phyloP scores from a whole-genome alignment of 1,139 yeast species.

The Magnusiomyces suaveolens region DNA sequence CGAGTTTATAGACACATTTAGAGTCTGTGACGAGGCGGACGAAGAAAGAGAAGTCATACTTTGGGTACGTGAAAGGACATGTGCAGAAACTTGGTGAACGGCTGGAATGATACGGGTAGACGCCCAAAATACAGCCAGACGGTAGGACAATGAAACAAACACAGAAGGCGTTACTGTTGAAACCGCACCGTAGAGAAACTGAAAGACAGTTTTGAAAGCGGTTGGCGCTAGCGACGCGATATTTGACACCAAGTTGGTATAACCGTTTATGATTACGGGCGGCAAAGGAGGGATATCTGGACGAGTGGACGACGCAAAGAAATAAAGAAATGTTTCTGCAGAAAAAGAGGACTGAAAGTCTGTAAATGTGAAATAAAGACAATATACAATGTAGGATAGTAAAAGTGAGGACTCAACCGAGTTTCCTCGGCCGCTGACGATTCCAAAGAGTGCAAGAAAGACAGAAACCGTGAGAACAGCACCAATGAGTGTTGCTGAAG shows the following conservation, averaged over 20 bases:
- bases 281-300: slow-evolving; percentile 29
- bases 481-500: slow-evolving; percentile 77
- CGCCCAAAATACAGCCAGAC: slow-evolving; percentile 81
- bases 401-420: slow-evolving; percentile 77
- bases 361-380: slow-evolving; percentile 84
- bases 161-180: slow-evolving; percentile 76
- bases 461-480: slow-evolving; percentile 69
- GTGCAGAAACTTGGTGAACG: slow-evolving; percentile 17
- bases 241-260: slow-evolving; percentile 35
- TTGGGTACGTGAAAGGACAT: slow-evolving; percentile 2
- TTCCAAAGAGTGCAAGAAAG: slow-evolving; percentile 73
- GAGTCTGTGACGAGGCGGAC: background rate
- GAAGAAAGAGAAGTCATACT: slow-evolving; percentile 3
- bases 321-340: slow-evolving; percentile 23
- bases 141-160: slow-evolving; percentile 66
- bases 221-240: slow-evolving; percentile 39
- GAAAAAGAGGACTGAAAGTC: slow-evolving; percentile 41
- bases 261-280: slow-evolving; percentile 31
- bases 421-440: slow-evolving; percentile 74
- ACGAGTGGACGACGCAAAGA: slow-evolving; percentile 18
- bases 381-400: slow-evolving; percentile 84
- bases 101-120: slow-evolving; percentile 87
- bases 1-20: slow-evolving; percentile 24
- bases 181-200: slow-evolving; percentile 57
- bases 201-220: slow-evolving; percentile 52